Percentiles rank a stretch among this genome's conserved stretches.
phyloP scores from a whole-genome alignment of 768 basidiomycete species.

The Kondoa subrosea region DNA sequence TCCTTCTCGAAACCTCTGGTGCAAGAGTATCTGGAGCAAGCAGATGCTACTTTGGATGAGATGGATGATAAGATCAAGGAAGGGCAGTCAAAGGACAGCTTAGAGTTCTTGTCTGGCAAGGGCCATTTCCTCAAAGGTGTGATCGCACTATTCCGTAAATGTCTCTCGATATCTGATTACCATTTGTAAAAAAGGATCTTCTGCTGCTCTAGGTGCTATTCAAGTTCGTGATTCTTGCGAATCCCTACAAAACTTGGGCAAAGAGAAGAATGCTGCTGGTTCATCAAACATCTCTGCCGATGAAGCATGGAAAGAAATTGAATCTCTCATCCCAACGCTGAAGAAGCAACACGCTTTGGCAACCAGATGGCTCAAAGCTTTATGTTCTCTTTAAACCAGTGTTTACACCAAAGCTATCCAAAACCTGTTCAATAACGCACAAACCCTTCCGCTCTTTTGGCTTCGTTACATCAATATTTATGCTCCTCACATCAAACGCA shows the following conservation, averaged over 20 bases:
- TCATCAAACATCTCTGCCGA: conserved; percentile 25
- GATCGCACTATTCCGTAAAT: not conserved
- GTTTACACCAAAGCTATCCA: too few relatives aligned
- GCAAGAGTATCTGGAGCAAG: conserved; percentile 63
- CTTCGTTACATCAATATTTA: too few relatives aligned
- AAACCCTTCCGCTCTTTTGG: too few relatives aligned
- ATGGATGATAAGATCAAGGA: conserved; percentile 51
- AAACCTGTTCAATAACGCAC: too few relatives aligned
- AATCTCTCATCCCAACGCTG: conserved; percentile 42
- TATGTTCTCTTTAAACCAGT: conserved; percentile 31
- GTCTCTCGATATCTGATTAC: not conserved
- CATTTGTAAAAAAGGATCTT: conserved; percentile 38
- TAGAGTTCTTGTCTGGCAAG: conserved; percentile 48
- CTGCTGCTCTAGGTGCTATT: conserved; percentile 71
- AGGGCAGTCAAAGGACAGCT: conserved; percentile 25
- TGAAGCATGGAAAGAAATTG: conserved; percentile 40
- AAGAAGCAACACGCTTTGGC: conserved; percentile 55
- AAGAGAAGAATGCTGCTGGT: conserved; percentile 42
- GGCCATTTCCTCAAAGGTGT: conserved; percentile 89
- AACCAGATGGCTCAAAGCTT: conserved; percentile 48
- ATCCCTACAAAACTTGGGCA: conserved; percentile 74
- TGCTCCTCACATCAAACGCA: too few relatives aligned
- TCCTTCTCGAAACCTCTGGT: conserved; percentile 70
- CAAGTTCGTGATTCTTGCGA: conserved; percentile 74
- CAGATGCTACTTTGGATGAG: conserved; percentile 50